Percentiles rank a stretch among this genome's conserved stretches.
phyloP scores from a whole-genome alignment of 371 early-diverging fungal genomes.

The Furculomyces boomerangus region DNA sequence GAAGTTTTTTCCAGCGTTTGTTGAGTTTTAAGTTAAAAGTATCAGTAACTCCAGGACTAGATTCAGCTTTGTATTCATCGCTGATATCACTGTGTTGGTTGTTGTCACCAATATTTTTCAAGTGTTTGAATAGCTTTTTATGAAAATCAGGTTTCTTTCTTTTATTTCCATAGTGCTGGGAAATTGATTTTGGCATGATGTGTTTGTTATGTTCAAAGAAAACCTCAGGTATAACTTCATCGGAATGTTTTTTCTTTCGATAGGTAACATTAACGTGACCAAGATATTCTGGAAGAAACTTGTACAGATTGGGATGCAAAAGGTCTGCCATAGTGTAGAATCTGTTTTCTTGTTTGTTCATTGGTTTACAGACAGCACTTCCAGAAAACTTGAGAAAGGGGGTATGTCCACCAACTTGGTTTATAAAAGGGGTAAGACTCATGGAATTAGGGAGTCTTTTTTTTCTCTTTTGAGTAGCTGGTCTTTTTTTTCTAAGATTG shows the following conservation, averaged over 20 bases:
- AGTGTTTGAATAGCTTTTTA: neutral
- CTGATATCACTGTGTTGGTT: neutral
- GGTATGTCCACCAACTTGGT: conserved; percentile 75
- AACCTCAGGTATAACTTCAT: conserved; percentile 28
- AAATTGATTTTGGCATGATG: conserved; percentile 45
- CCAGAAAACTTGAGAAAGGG: conserved; percentile 64
- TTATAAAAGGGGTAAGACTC: conserved; percentile 41
- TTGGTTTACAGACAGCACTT: conserved; percentile 74
- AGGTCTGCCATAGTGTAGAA: conserved; percentile 79
- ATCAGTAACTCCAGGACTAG: neutral
- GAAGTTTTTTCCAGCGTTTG: conserved; percentile 26
- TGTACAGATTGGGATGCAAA: conserved; percentile 56
- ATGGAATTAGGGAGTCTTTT: conserved; percentile 20
- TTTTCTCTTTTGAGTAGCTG: neutral
- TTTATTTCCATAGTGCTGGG: conserved; percentile 10
- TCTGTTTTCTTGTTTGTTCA: conserved; percentile 54
- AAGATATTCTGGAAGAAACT: conserved; percentile 76
- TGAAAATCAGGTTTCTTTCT: neutral
- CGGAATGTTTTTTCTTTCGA: conserved; percentile 22
- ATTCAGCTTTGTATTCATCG: conserved; percentile 1
- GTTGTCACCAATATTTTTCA: neutral
- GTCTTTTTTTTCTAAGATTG: neutral
- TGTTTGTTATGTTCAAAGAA: conserved; percentile 64
- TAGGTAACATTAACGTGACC: conserved; percentile 88
- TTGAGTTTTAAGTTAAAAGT: conserved; percentile 7